phyloP scores from a whole-genome alignment of 1,284 basidiomycete genomes.

The Apiotrichum gracile region DNA sequence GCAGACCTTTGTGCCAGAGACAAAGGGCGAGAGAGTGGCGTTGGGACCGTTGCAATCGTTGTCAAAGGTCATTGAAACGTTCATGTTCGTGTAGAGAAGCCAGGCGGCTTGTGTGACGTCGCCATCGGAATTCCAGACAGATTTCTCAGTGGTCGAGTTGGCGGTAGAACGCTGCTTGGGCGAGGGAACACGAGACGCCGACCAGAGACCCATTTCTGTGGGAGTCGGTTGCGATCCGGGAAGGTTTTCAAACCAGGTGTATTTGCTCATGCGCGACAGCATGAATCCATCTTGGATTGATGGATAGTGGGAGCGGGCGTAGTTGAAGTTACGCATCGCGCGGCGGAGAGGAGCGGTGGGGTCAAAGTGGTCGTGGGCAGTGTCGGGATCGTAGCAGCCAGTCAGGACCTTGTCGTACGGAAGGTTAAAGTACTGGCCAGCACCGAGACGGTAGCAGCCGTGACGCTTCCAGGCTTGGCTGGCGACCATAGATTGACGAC shows the following conservation, averaged over 20 bases:
- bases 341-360: conserved; percentile 73
- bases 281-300: conserved; percentile 77
- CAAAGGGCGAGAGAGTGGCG: conserved; percentile 75
- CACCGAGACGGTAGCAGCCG: conserved; percentile 81
- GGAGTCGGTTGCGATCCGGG: conserved; percentile 72
- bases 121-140: conserved; percentile 42
- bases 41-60: conserved; percentile 55
- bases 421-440: conserved; percentile 84
- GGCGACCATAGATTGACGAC: conserved; percentile 82
- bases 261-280: conserved; percentile 70
- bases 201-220: conserved; percentile 83
- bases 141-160: conserved; percentile 40
- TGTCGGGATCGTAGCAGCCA: conserved; percentile 81
- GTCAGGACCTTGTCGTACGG: conserved; percentile 67
- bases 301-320: conserved; percentile 62
- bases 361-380: conserved; percentile 85
- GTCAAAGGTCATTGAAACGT: conserved; percentile 59
- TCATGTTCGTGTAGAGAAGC: conserved; percentile 79
- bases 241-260: conserved; percentile 67
- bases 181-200: conserved; percentile 59
- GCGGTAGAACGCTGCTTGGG: conserved; percentile 49
- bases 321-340: conserved; percentile 64
- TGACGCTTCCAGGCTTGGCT: conserved; percentile 83
- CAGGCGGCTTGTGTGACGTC: conserved; percentile 59
- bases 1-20: conserved; percentile 56